Conservation (phyloP, 2,329 filamentous ascomycete species). For the Ceratocystis variospora region DNA sequence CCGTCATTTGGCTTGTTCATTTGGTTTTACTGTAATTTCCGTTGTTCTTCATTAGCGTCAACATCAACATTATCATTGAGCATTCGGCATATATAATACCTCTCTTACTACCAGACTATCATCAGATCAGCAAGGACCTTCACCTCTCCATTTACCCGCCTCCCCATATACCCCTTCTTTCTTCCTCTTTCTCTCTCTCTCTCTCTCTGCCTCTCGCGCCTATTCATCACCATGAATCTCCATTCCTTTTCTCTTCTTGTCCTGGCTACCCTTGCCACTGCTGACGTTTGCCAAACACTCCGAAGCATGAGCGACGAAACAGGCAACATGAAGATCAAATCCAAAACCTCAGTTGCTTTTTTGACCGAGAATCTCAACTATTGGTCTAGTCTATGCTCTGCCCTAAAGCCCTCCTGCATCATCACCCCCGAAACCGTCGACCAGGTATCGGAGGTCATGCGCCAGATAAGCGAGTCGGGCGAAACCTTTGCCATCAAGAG, state of each 20-base stretch:
- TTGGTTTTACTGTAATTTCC: background rate
- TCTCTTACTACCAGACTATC: no score
- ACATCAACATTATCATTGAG: no score
- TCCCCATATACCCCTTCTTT: background rate
- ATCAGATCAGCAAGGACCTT: no score
- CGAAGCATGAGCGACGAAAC: background rate
- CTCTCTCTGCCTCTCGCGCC: background rate
- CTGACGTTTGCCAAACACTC: conserved; percentile 1
- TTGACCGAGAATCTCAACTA: conserved; percentile 22
- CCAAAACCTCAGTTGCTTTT: background rate
- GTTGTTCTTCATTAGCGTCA: background rate
- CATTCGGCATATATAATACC: no score
- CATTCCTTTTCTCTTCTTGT: background rate
- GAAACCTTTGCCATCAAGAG: conserved; percentile 30
- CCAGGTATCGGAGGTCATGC: conserved; percentile 21
- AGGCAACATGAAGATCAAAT: background rate
- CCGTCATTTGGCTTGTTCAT: background rate
- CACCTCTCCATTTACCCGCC: no score
- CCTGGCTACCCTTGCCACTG: conserved; percentile 7
- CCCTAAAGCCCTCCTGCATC: conserved; percentile 23
- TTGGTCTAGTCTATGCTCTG: conserved; percentile 26
- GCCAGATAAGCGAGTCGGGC: conserved; percentile 14
- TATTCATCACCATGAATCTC: background rate
- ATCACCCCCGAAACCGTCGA: conserved; percentile 22
- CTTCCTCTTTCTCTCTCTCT: background rate